Conservation (phyloP, 441 rosid genomes). For the Gossypium schwendimanii region DNA sequence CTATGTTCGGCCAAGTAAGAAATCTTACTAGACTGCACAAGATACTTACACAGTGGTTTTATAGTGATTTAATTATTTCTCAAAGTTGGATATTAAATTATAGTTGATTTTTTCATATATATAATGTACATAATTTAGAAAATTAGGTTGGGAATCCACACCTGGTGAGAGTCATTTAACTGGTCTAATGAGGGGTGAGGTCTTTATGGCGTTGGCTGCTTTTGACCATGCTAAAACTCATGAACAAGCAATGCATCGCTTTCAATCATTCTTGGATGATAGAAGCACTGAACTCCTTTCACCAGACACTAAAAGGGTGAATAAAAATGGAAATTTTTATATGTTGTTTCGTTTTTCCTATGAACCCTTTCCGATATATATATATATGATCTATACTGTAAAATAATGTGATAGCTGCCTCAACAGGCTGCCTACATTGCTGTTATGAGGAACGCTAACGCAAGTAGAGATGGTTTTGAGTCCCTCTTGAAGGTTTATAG, state of each 20-base stretch:
- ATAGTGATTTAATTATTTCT: not conserved
- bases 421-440: slow-evolving; percentile 72
- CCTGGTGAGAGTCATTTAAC: not conserved
- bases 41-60: not conserved
- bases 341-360: not conserved
- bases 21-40: not conserved
- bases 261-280: not conserved
- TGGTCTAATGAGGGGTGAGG: not conserved
- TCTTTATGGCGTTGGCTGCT: not conserved
- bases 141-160: not conserved
- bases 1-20: not conserved
- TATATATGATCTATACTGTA: not conserved
- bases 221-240: not conserved
- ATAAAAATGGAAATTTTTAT: not conserved
- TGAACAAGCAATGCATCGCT: not conserved
- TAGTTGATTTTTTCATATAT: not conserved
- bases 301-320: not conserved
- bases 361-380: not conserved
- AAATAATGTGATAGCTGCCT: slow-evolving; percentile 23
- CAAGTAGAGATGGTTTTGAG: slow-evolving; percentile 62
- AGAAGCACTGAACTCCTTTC: not conserved
- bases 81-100: not conserved
- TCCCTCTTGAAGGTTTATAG: slow-evolving; percentile 75
- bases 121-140: not conserved
- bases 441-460: slow-evolving; percentile 64